Evolutionary conservation across 1,139 yeast genomes (phyloP), one percentile per base, ranked within the genome.

Genomic region (Saccharomyces hybrid): DNA sequence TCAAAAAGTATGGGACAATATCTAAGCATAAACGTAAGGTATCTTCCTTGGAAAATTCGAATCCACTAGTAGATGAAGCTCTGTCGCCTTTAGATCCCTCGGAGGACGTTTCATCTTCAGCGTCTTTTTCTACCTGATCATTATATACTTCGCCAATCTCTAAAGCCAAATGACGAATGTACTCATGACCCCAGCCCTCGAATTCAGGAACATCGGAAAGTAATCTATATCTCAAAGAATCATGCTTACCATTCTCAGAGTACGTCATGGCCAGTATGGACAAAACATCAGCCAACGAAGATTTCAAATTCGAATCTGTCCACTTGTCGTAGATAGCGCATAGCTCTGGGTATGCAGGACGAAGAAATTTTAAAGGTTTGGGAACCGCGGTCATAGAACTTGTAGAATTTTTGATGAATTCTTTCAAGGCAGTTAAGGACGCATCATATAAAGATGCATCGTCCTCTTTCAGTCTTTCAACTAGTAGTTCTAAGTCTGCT

Each of bases 361-460:
- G 83, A 63, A 95, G 78, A 70, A 95, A 95, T 75, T 95, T 95
- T 73, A 93, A 80, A 11, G 99, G 99, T 71, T 93, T 95, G 50
- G 99, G 99, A 50, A 95, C 99, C 1, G 99, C 99, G 2, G 99
- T 95, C 97, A 93, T 93, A 7, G 98, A 90, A 34, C 97, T 88
- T 3, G 99, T 93, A 14, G 98, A 88, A 52, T 95, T 95, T 63
- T 89, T 84, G 64, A 93, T 91, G 65, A 82, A 82, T 53, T 79
- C 81, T 69, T 89, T 90, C 70, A 95, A 78, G 53, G 84, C 77
- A 49, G 78, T 78, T 63, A 95, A 77, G 31, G 89, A 79, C 20
- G 82, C 75, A 50, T 73, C 73, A 66, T 87, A 86, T 28, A 82
- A 75, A 3, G 77, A 73, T 5, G 71, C 67, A 58, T 83, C 77